These are phyloP conservation scores for Hanseniaspora jakobsenii DNA, from an alignment of 805 yeast species.

Conservation along the genomic window DNA sequence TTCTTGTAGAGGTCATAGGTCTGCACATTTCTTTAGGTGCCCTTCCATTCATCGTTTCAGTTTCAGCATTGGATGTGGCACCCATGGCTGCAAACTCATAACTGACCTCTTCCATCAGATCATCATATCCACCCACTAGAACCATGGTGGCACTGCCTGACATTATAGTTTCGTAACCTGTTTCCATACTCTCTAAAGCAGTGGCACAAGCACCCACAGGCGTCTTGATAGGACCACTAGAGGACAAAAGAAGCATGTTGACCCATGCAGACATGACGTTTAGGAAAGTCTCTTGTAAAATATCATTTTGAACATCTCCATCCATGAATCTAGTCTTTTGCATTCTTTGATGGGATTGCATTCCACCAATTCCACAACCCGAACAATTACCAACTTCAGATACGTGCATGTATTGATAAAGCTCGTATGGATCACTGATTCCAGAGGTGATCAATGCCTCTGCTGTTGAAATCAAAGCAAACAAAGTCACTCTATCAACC, in stretches of 20 bases:
- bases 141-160: constrained; percentile 75
- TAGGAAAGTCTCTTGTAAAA: constrained; percentile 79
- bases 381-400: constrained; percentile 87
- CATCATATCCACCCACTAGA: constrained; percentile 86
- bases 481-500: constrained; percentile 77
- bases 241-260: constrained; percentile 72
- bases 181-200: constrained; percentile 77
- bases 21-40: constrained; percentile 86
- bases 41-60: constrained; percentile 61
- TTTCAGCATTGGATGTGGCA: constrained; percentile 67
- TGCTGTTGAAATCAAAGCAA: constrained; percentile 67
- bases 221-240: constrained; percentile 85
- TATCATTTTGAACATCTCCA: constrained; percentile 73
- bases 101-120: constrained; percentile 83
- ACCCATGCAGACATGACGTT: constrained; percentile 93
- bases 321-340: constrained; percentile 69
- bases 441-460: constrained; percentile 77
- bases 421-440: constrained; percentile 82
- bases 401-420: constrained; percentile 81
- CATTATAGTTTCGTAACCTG: constrained; percentile 70
- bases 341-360: constrained; percentile 74
- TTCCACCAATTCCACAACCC: constrained; percentile 94
- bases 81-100: constrained; percentile 86
- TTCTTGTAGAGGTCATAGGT: constrained; percentile 75
- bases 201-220: constrained; percentile 95